Percentiles rank a stretch among this genome's conserved stretches.
phyloP scores from a whole-genome alignment of 257 asterid species.

The Echium plantagineum region DNA sequence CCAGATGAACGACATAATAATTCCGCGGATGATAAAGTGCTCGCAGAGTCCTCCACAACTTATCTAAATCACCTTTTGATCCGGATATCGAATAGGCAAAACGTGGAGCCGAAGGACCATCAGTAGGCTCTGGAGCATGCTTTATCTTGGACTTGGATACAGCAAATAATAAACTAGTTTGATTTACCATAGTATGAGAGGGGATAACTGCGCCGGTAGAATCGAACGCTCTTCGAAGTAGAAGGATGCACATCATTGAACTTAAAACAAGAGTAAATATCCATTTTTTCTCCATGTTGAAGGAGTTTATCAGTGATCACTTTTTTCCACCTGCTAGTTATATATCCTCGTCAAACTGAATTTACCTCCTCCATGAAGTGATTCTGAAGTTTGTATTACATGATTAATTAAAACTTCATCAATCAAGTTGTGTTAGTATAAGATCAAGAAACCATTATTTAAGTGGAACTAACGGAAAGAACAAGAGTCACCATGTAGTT shows the following conservation, averaged over 20 bases:
- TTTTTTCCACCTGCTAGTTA: too few species aligned
- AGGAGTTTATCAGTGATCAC: slow-evolving; percentile 38
- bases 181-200: slow-evolving; percentile 25
- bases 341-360: too few species aligned
- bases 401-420: too few species aligned
- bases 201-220: slow-evolving; percentile 49
- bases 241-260: slow-evolving; percentile 44
- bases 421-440: too few species aligned
- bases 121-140: slow-evolving; percentile 37
- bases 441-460: too few species aligned
- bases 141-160: slow-evolving; percentile 36
- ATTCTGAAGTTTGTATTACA: too few species aligned
- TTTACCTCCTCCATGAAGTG: too few species aligned
- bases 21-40: slow-evolving; percentile 82
- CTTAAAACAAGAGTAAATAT: slow-evolving; percentile 56
- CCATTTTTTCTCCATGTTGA: slow-evolving; percentile 66
- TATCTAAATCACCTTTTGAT: slow-evolving; percentile 74
- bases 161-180: slow-evolving; percentile 25
- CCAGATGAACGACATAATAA: slow-evolving; percentile 82
- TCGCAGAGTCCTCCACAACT: slow-evolving; percentile 79
- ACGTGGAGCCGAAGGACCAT: slow-evolving; percentile 46
- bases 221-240: slow-evolving; percentile 52
- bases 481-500: too few species aligned
- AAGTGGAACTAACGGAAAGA: too few species aligned
- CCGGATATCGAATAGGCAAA: slow-evolving; percentile 89